Percentiles rank a stretch among this genome's conserved stretches.
These are phyloP conservation scores for Aspergillus fructus DNA, from an alignment of 2,329 filamentous ascomycete genomes.

Conservation along the genomic window DNA sequence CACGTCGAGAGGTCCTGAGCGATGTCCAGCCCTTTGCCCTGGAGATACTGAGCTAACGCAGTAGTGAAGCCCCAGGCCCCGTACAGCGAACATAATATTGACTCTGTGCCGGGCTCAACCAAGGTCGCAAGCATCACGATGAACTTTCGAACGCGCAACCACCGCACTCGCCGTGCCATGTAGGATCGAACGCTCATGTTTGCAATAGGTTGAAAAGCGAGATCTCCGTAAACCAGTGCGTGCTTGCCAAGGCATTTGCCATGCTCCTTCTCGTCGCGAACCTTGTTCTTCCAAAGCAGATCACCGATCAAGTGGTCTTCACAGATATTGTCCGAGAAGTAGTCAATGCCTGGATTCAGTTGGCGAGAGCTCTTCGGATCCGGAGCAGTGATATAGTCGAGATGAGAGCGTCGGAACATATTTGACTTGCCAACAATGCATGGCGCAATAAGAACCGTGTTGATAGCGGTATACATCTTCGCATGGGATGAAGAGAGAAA, in stretches of 20 bases:
- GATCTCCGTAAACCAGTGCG: constrained; percentile 76
- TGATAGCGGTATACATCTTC: constrained; percentile 98
- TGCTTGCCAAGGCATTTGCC: constrained; percentile 67
- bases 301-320: constrained; percentile 97
- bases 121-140: constrained; percentile 86
- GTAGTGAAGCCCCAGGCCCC: constrained; percentile 77
- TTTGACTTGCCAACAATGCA: constrained; percentile 97
- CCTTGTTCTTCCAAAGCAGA: constrained; percentile 68
- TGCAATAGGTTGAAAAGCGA: constrained; percentile 86
- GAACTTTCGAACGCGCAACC: constrained; percentile 92
- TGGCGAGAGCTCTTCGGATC: constrained; percentile 49
- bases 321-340: constrained; percentile 94
- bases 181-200: constrained; percentile 77
- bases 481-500: constrained; percentile 93
- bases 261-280: constrained; percentile 36
- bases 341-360: constrained; percentile 72
- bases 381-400: constrained; percentile 67
- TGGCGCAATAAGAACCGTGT: constrained; percentile 83
- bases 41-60: constrained; percentile 59
- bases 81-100: constrained; percentile 77
- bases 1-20: constrained; percentile 64
- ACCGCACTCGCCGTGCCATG: constrained; percentile 76
- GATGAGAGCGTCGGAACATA: constrained; percentile 93
- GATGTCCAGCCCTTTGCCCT: constrained; percentile 33
- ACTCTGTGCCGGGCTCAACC: constrained; percentile 90